Conservation (phyloP, 345 rosid species). For the Capsella bursapastoris region DNA sequence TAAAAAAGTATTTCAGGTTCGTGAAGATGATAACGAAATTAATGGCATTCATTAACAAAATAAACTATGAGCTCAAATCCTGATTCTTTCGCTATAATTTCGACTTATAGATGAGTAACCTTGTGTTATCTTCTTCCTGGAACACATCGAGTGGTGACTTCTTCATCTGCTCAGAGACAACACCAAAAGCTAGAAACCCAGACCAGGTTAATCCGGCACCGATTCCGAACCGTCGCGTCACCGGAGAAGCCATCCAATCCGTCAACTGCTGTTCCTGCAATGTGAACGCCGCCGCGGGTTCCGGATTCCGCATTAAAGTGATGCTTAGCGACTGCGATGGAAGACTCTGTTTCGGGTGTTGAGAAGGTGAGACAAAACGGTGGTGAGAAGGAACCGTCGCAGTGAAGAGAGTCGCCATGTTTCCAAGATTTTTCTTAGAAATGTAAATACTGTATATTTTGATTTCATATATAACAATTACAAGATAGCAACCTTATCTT, state of each 20-base stretch:
- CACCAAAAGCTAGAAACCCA: slow-evolving; percentile 66
- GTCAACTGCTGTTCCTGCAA: slow-evolving; percentile 41
- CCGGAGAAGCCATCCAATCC: slow-evolving; percentile 77
- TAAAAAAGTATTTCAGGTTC: not conserved
- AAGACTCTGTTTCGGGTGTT: slow-evolving; percentile 45
- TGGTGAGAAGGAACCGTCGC: slow-evolving; percentile 36
- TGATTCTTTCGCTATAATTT: not conserved
- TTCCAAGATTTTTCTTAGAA: not conserved
- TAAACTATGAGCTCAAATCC: not conserved
- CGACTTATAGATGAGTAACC: slow-evolving; percentile 44
- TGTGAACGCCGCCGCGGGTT: not conserved
- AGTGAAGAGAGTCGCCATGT: slow-evolving; percentile 44
- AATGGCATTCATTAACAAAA: not conserved
- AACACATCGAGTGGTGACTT: slow-evolving; percentile 67
- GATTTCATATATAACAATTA: not conserved
- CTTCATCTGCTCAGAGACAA: slow-evolving; percentile 75
- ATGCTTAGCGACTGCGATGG: slow-evolving; percentile 17
- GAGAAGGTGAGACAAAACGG: slow-evolving; percentile 48
- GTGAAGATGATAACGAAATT: not conserved
- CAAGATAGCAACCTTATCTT: slow-evolving; percentile 34
- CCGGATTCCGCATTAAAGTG: slow-evolving; percentile 2
- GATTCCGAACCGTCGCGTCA: slow-evolving; percentile 84
- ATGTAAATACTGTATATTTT: not conserved
- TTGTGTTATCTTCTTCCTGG: slow-evolving; percentile 64
- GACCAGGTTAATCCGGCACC: slow-evolving; percentile 86